Base-by-base conservation (phyloP, 2,329 filamentous ascomycete genomes). In the Cercospora citrullina region DNA sequence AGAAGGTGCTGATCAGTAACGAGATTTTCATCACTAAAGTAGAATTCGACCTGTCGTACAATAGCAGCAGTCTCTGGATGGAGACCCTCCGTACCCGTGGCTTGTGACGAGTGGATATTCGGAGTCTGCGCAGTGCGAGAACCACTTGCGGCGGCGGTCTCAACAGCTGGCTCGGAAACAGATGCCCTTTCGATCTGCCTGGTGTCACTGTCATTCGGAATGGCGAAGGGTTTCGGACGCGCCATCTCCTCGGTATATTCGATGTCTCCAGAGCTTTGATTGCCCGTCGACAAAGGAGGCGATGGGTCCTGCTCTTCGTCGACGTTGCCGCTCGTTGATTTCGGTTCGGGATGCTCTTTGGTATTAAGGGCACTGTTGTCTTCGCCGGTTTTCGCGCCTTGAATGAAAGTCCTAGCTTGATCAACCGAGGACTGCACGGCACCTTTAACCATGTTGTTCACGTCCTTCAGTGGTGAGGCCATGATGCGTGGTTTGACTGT, bases 11-110 rank as follows among this genome's bases (percentile, higher is more conserved):
- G 71, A 70, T 85, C 83, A 0, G 69, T 75, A 2, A 76, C 75
- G 3, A 85, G 79, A 63, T 84, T 84, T 63, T 81, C 79, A 61
- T 84, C 82, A 21, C 80, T 82, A 76, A 85, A 84, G 75, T 84
- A 84, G 75, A 76, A 84, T 60, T 85, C 83, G 26, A 84, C 81
- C 77, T 84, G 72, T 8, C 72, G 73, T 30, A 77, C 69, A 55
- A 77, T 75, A 39, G 74, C 74, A 4, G 45, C 70, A 9, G 67
- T 68, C 36, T 71, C 21, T 14, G 71, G 68, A 39, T 74, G 72
- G 14, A 66, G 63, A 18, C 12, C 14, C 2, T 63, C 60, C 16
- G 21, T 14, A 21, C n/a, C 9, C 14, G 45, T 31, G 51, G 18
- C 18, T 10, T 18, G 30, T 12, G 21, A 14, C 33, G 6, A n/a